Base-by-base conservation (phyloP, 2,329 filamentous ascomycete genomes). In the Penicillium sclerotigenum region DNA sequence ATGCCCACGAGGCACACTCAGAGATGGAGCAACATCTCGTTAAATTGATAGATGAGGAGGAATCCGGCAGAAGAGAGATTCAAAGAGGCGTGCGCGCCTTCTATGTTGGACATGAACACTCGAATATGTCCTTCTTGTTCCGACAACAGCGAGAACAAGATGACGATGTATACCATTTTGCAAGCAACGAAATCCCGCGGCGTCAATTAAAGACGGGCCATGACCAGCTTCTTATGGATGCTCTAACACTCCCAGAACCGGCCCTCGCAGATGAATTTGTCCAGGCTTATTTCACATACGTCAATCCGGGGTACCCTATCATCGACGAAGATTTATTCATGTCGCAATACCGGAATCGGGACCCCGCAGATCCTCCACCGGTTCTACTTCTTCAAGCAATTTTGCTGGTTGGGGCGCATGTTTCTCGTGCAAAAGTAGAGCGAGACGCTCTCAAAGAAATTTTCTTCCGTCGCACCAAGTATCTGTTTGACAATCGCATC, bases 61-160 rank as follows among this genome's bases (percentile, higher is more conserved):
- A 78, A 20, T 69, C 75, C 24, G 73, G 74, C 31, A 68, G 73
- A 22, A 69, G 76, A 18, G 77, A 80, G 52, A 81, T 83, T n/a
- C 71, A 76, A 34, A 70, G 73, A 49, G 72, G 75, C 3, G 77
- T 79, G 16, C 76, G 80, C 24, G 76, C 80, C 11, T 81, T 80
- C 54, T 83, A 81, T 61, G 80, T 83, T 42, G 81, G 81, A 7
- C 79, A 80, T 53, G 80, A 82, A 59, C 76, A 81, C 56, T 83
- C 81, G 33, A 83, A 83, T 56, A 75, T 83, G 61, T 81, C 81
- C 52, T 82, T 82, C 59, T 69, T 83, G 40, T 77, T 83, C 28
- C 78, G 79, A 13, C 80, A 82, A 58, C 77, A 79, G 56, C 67
- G 77, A 65, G 72, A 74, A 34, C 69, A 69, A 54, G 72, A 75